phyloP scores from a whole-genome alignment of 306 rosid species.

The Hippophae rhamnoides region DNA sequence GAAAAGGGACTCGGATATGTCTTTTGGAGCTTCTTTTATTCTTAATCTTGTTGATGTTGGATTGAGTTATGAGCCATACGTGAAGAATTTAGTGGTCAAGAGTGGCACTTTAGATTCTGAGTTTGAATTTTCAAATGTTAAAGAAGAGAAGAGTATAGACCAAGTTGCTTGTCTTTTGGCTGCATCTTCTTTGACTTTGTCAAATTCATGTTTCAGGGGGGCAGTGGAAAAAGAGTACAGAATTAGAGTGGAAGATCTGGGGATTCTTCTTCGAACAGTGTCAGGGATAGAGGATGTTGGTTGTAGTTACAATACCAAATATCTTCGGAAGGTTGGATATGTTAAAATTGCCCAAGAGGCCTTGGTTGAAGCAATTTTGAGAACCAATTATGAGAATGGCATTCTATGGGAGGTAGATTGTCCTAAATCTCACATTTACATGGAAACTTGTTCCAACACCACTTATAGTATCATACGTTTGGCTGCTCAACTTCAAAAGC shows the following conservation, averaged over 20 bases:
- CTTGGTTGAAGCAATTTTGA: slow-evolving; percentile 63
- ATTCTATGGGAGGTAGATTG: slow-evolving; percentile 81
- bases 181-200: slow-evolving; percentile 67
- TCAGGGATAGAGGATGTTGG: slow-evolving; percentile 34
- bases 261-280: slow-evolving; percentile 52
- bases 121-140: slow-evolving; percentile 34
- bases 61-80: slow-evolving; percentile 83
- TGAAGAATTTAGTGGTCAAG: slow-evolving; percentile 32
- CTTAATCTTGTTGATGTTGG: slow-evolving; percentile 79
- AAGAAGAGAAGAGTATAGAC: slow-evolving; percentile 40
- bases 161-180: slow-evolving; percentile 76
- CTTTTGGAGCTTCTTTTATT: slow-evolving; percentile 44
- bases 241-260: slow-evolving; percentile 67
- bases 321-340: slow-evolving; percentile 61
- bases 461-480: slow-evolving; percentile 64
- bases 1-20: slow-evolving; percentile 25
- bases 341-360: slow-evolving; percentile 83
- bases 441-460: slow-evolving; percentile 86
- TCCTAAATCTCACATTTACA: slow-evolving; percentile 51
- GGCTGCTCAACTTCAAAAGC: slow-evolving; percentile 75
- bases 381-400: slow-evolving; percentile 62
- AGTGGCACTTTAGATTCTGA: slow-evolving; percentile 33
- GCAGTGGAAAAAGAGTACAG: slow-evolving; percentile 38
- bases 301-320: slow-evolving; percentile 51
- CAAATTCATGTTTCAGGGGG: slow-evolving; percentile 37